A percentile compares a stretch with the other conserved stretches of the same genome.
These are phyloP conservation scores for Talaromyces sp. DNA, from an alignment of 2,329 filamentous ascomycete species.

Conservation along the genomic window DNA sequence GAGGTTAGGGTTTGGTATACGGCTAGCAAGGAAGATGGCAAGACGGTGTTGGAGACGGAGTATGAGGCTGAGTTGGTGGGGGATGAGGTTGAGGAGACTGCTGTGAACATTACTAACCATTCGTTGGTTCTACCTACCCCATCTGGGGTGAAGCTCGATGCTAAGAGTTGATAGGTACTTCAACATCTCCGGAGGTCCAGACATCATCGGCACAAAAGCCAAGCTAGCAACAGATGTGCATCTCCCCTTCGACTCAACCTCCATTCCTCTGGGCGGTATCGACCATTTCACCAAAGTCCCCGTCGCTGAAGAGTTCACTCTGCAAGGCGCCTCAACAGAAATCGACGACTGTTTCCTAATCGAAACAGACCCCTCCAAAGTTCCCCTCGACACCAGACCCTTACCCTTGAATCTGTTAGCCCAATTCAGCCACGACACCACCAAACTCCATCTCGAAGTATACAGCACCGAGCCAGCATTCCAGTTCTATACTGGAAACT, in stretches of 20 bases:
- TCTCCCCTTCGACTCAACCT: conserved; percentile 69
- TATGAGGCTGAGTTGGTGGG: conserved; percentile 82
- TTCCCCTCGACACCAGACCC: conserved; percentile 66
- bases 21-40: conserved; percentile 65
- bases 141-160: not conserved
- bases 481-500: conserved; percentile 92
- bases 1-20: conserved; percentile 77
- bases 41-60: conserved; percentile 76
- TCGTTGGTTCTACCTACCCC: conserved; percentile 56
- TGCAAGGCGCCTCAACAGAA: conserved; percentile 68
- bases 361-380: conserved; percentile 58
- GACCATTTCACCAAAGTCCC: conserved; percentile 63
- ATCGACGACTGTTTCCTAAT: conserved; percentile 91
- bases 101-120: conserved; percentile 93
- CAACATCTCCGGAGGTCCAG: conserved; percentile 60
- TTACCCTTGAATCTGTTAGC: conserved; percentile 66
- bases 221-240: conserved; percentile 61
- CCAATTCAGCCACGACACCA: conserved; percentile 69
- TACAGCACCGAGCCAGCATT: conserved; percentile 91
- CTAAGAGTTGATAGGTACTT: conserved; percentile 57
- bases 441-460: conserved; percentile 79
- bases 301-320: conserved; percentile 66
- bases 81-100: conserved; percentile 79
- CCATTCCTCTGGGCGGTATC: conserved; percentile 72
- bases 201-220: conserved; percentile 62